Evolutionary conservation across 2,329 filamentous ascomycete genomes (phyloP).

Genomic region (Diaporthe aspalathi): DNA sequence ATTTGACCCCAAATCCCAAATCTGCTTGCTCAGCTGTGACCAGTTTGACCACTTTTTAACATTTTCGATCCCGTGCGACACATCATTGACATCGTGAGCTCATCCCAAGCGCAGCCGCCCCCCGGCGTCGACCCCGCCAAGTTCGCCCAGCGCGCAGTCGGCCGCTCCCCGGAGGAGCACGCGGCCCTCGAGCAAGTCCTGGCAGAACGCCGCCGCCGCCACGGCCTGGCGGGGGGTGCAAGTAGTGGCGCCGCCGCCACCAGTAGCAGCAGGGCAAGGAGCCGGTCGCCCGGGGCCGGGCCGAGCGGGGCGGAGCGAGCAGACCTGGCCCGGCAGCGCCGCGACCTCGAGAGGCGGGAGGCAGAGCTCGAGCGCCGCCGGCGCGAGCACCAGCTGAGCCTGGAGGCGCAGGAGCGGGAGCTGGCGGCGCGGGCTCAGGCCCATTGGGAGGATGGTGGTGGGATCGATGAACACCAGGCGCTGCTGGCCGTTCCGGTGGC

Average conservation of each 20-base stretch:
- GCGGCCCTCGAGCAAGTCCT: neutral
- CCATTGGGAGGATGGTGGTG: neutral
- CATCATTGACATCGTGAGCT: constrained; percentile 2
- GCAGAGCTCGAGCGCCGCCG: too few relatives aligned
- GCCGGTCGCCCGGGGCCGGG: neutral
- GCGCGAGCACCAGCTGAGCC: too few relatives aligned
- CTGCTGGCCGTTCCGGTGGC: neutral
- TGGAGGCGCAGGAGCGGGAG: neutral
- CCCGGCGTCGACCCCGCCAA: neutral
- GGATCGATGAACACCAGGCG: neutral
- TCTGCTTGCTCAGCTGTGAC: too few relatives aligned
- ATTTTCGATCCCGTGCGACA: neutral
- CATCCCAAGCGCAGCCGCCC: constrained; percentile 1
- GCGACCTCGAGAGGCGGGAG: too few relatives aligned
- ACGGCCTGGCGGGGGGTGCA: neutral
- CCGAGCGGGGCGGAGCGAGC: neutral
- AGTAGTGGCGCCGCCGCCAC: neutral
- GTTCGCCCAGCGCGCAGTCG: neutral
- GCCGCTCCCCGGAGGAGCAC: neutral
- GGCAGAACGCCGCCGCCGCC: constrained; percentile 10
- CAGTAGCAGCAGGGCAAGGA: neutral
- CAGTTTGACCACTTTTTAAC: neutral
- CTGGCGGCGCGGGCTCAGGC: neutral
- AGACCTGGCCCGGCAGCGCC: neutral
- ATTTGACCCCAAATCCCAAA: neutral